A percentile compares a stretch with the other conserved stretches of the same genome.
Conservation (phyloP, 352 stramenopile genomes). For the Globisporangium spiculum region DNA sequence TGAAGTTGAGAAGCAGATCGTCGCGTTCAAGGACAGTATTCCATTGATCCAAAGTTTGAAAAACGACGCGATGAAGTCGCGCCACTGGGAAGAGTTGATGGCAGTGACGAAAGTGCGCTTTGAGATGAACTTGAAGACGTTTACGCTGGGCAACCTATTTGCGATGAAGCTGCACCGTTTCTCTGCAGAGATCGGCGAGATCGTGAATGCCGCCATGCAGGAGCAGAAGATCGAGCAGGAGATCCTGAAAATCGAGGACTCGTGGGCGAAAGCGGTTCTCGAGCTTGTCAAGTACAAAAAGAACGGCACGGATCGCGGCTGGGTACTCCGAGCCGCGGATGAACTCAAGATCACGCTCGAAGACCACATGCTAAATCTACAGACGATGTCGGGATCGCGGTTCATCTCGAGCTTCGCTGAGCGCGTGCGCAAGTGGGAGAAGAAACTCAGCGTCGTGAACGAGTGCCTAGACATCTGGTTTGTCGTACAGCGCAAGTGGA, state of each 20-base stretch:
- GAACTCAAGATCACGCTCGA: constrained; percentile 83
- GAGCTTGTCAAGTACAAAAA: constrained; percentile 93
- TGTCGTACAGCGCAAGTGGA: constrained; percentile 93
- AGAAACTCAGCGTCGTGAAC: constrained; percentile 86
- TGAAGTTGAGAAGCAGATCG: constrained; percentile 89
- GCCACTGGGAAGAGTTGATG: constrained; percentile 91
- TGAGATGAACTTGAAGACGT: constrained; percentile 92
- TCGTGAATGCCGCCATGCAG: constrained; percentile 92
- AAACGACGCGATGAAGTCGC: constrained; percentile 92
- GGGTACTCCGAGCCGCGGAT: constrained; percentile 78
- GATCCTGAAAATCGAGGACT: constrained; percentile 90
- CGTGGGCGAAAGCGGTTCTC: constrained; percentile 88
- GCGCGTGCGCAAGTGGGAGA: constrained; percentile 91
- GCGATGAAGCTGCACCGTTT: constrained; percentile 92
- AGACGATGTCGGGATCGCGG: constrained; percentile 89
- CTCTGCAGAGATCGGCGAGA: constrained; percentile 88
- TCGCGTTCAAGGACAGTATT: constrained; percentile 93
- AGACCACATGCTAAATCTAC: constrained; percentile 88
- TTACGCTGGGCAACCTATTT: constrained; percentile 91
- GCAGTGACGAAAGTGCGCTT: constrained; percentile 88
- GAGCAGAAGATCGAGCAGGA: constrained; percentile 95
- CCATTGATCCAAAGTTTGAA: constrained; percentile 93
- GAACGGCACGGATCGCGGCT: constrained; percentile 83
- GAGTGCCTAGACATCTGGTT: constrained; percentile 93
- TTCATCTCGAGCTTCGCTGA: constrained; percentile 91